These are phyloP conservation scores for Penicillium nordicum DNA, from an alignment of 2,329 filamentous ascomycete species.

Conservation along the genomic window DNA sequence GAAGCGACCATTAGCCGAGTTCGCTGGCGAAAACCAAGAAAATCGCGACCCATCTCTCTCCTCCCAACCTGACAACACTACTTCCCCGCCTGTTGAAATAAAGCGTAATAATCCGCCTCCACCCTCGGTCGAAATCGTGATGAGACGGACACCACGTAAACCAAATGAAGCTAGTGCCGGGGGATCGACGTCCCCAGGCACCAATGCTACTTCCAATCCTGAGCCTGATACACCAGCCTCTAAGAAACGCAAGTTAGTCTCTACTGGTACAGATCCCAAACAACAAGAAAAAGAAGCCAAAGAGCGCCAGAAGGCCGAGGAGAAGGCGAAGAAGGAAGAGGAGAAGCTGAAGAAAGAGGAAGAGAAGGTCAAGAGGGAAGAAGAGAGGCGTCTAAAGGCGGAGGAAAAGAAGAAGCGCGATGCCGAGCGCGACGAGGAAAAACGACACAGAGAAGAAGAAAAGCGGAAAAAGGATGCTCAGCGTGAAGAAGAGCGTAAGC, in stretches of 20 bases:
- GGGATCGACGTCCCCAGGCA: neutral
- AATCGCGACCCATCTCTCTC: conserved; percentile 17
- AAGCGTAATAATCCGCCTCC: neutral
- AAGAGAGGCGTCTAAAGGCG: conserved; percentile 20
- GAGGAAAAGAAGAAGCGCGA: conserved; percentile 31
- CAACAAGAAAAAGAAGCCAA: conserved; percentile 39
- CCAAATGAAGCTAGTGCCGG: neutral
- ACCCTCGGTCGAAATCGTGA: conserved; percentile 2
- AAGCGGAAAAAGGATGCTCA: conserved; percentile 40
- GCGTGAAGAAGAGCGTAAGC: conserved; percentile 43
- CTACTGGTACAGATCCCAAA: conserved; percentile 30
- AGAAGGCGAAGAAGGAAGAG: conserved; percentile 29
- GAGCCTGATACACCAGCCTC: conserved; percentile 15
- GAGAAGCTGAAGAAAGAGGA: conserved; percentile 26
- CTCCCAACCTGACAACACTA: neutral
- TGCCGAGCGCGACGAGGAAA: conserved; percentile 33
- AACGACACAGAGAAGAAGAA: neutral
- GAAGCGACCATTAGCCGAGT: conserved; percentile 12
- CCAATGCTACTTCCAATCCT: conserved; percentile 1
- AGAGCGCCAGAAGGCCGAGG: conserved; percentile 28
- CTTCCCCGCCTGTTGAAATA: neutral
- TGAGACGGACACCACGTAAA: neutral
- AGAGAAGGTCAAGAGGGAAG: conserved; percentile 35
- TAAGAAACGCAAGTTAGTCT: conserved; percentile 28
- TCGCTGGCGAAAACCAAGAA: conserved; percentile 21